Evolutionary conservation across 257 asterid genomes (phyloP).

Genomic region (Solanum tarijense): DNA sequence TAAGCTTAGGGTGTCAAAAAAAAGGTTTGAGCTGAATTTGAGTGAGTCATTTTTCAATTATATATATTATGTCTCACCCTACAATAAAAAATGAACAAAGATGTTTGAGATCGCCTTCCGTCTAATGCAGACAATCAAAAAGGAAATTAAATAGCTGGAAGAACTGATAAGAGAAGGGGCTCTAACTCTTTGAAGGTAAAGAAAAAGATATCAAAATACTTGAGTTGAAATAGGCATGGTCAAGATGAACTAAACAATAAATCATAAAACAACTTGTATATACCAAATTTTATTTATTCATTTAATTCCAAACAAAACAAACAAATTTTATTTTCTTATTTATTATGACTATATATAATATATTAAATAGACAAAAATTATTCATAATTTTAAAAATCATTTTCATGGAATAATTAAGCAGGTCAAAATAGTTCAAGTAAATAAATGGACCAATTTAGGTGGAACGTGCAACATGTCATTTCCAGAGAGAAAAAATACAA

Average conservation of each 20-base stretch:
- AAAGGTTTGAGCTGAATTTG: background rate
- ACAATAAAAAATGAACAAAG: background rate
- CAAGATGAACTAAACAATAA: background rate
- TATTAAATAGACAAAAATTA: background rate
- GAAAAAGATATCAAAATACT: background rate
- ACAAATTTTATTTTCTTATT: background rate
- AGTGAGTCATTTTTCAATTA: background rate
- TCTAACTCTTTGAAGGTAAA: background rate
- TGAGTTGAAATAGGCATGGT: background rate
- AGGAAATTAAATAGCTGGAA: background rate
- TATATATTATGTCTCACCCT: background rate
- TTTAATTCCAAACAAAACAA: background rate
- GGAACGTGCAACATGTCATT: background rate
- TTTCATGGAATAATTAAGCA: background rate
- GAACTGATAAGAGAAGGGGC: background rate
- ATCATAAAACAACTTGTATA: background rate
- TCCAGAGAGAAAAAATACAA: background rate
- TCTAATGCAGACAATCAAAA: background rate
- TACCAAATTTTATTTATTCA: background rate
- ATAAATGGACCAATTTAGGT: background rate
- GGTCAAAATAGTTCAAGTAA: background rate
- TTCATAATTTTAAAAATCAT: background rate
- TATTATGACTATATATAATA: background rate
- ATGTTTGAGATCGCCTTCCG: background rate
- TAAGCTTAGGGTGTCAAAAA: background rate